A percentile compares a stretch with the other conserved stretches of the same genome.
These are phyloP conservation scores for Trichodelitschia bisporula DNA, from an alignment of 495 filamentous ascomycete species.

Conservation along the genomic window DNA sequence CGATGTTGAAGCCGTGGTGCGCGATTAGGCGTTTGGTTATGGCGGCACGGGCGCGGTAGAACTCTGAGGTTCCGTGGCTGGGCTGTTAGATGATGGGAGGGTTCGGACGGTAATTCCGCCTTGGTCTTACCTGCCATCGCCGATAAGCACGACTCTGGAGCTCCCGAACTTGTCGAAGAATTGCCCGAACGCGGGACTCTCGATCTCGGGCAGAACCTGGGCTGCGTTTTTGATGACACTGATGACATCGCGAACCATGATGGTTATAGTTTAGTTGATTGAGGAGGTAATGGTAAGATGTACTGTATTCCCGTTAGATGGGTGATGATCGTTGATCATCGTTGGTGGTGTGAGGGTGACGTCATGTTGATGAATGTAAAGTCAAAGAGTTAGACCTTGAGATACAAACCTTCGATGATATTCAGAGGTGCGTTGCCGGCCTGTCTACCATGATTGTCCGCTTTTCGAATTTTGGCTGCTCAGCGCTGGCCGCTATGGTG, in stretches of 20 bases:
- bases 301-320: too few relatives aligned
- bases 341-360: too few relatives aligned
- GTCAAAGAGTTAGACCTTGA: too few relatives aligned
- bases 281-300: too few relatives aligned
- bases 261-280: too few relatives aligned
- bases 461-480: too few relatives aligned
- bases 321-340: too few relatives aligned
- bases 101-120: background rate
- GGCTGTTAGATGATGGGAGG: background rate
- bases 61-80: slow-evolving; percentile 32
- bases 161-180: slow-evolving; percentile 21
- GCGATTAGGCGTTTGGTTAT: slow-evolving; percentile 29
- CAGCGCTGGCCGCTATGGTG: too few relatives aligned
- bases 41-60: slow-evolving; percentile 28
- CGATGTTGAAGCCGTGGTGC: slow-evolving; percentile 27
- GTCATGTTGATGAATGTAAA: too few relatives aligned
- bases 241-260: slow-evolving; percentile 6
- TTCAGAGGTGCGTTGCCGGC: too few relatives aligned
- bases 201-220: slow-evolving; percentile 17
- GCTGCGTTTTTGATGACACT: slow-evolving; percentile 16
- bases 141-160: slow-evolving; percentile 26
- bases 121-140: slow-evolving; percentile 19
- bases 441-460: too few relatives aligned
- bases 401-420: too few relatives aligned
- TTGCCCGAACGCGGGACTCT: slow-evolving; percentile 15